A percentile compares a stretch with the other conserved stretches of the same genome.
Conservation (phyloP, 2,329 filamentous ascomycete species). For the Thielaviopsis euricoi region DNA sequence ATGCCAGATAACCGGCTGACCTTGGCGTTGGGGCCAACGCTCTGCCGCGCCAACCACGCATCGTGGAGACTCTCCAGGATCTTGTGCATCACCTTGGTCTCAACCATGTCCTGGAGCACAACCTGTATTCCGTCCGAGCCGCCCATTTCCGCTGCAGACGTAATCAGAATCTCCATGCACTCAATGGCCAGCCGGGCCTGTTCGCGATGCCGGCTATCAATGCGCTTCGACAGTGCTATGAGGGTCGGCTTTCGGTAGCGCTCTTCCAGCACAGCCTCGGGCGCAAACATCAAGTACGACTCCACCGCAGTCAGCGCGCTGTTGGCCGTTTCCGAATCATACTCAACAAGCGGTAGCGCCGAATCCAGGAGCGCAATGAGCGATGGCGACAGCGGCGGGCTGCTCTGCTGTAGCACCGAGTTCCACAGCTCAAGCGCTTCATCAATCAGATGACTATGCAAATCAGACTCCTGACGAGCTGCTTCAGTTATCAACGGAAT, state of each 20-base stretch:
- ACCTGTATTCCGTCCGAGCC: conserved; percentile 42
- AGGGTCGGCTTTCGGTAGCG: conserved; percentile 33
- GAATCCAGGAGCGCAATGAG: conserved; percentile 47
- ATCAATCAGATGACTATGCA: conserved; percentile 71
- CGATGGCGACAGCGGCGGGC: conserved; percentile 41
- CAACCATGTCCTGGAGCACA: conserved; percentile 49
- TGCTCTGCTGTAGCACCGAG: conserved; percentile 51
- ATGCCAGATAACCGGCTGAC: conserved; percentile 54
- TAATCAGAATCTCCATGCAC: conserved; percentile 49
- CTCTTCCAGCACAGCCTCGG: conserved; percentile 47
- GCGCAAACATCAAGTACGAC: conserved; percentile 53
- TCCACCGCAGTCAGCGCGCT: conserved; percentile 49
- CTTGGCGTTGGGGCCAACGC: conserved; percentile 62
- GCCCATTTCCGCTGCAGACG: conserved; percentile 44
- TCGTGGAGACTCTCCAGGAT: conserved; percentile 51
- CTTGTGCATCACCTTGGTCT: conserved; percentile 43
- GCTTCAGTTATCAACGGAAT: conserved; percentile 70
- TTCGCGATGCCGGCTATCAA: conserved; percentile 39
- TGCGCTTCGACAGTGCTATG: conserved; percentile 31
- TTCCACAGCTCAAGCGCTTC: conserved; percentile 85
- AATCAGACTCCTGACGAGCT: conserved; percentile 56
- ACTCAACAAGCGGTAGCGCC: conserved; percentile 49
- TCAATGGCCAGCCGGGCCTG: conserved; percentile 40
- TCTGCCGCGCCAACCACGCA: conserved; percentile 59
- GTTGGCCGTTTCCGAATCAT: conserved; percentile 45